Conservation (phyloP, 208 protist genomes). For the Acanthamoeba culbertsoni region DNA sequence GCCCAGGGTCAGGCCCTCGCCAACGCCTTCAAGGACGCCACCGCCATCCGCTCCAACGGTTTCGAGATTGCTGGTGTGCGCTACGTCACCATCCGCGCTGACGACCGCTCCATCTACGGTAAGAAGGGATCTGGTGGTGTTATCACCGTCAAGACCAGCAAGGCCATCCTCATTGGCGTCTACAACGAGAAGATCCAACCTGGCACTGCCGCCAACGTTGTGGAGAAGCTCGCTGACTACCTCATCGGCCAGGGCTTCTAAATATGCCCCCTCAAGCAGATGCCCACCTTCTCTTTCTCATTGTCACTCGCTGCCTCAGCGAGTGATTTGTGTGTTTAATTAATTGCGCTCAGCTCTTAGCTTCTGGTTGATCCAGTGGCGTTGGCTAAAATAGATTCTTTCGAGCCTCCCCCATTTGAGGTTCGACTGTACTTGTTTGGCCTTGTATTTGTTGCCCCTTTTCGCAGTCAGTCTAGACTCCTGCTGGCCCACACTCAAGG, state of each 20-base stretch:
- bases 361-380: no score
- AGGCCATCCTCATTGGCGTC: slow-evolving; percentile 76
- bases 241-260: slow-evolving; percentile 73
- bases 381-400: no score
- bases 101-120: slow-evolving; percentile 75
- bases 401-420: no score
- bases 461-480: no score
- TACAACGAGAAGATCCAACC: slow-evolving; percentile 77
- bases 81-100: slow-evolving; percentile 76
- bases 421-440: no score
- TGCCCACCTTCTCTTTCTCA: not conserved
- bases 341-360: no score
- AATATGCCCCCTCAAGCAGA: not conserved
- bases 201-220: slow-evolving; percentile 65
- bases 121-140: slow-evolving; percentile 77
- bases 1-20: slow-evolving; percentile 64
- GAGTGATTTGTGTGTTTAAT: no score
- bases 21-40: slow-evolving; percentile 52
- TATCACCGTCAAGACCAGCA: slow-evolving; percentile 74
- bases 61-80: slow-evolving; percentile 74
- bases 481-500: no score
- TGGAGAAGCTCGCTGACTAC: slow-evolving; percentile 84
- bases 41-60: slow-evolving; percentile 63
- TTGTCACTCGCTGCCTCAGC: not conserved
- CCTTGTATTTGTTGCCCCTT: no score